A percentile compares a stretch with the other conserved stretches of the same genome.
phyloP scores from a whole-genome alignment of 768 basidiomycete species.

The Collybia sp. region DNA sequence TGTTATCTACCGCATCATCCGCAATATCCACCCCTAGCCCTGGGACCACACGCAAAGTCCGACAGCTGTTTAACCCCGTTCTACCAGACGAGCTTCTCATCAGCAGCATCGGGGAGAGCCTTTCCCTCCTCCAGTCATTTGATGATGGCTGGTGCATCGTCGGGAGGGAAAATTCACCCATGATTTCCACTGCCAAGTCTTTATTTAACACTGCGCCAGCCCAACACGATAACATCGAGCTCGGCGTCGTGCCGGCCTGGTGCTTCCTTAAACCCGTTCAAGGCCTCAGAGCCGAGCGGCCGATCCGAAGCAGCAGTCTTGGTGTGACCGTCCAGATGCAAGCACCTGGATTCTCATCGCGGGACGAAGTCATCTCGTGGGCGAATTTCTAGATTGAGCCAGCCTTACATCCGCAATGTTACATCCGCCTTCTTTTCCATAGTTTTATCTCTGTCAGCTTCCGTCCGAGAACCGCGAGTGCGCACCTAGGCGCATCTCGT shows the following conservation, averaged over 20 bases:
- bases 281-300: conserved; percentile 56
- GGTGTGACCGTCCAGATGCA: conserved; percentile 57
- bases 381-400: conserved; percentile 48
- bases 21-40: conserved; percentile 23
- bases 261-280: conserved; percentile 63
- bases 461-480: no score
- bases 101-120: conserved; percentile 45
- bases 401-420: no score
- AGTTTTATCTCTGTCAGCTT: no score
- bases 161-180: conserved; percentile 40
- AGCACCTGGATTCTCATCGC: conserved; percentile 27
- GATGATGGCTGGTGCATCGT: conserved; percentile 83
- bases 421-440: no score
- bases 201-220: conserved; percentile 29
- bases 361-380: conserved; percentile 63
- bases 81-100: conserved; percentile 72
- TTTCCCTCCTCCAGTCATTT: conserved; percentile 61
- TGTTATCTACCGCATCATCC: conserved; percentile 32
- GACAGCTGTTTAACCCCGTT: conserved; percentile 61
- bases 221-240: conserved; percentile 42
- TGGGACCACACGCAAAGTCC: conserved; percentile 47
- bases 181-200: conserved; percentile 29
- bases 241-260: conserved; percentile 76
- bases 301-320: conserved; percentile 59
- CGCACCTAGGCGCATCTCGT: no score